Conservation (phyloP, 2,329 filamentous ascomycete genomes). For the Colletotrichum sp. region DNA sequence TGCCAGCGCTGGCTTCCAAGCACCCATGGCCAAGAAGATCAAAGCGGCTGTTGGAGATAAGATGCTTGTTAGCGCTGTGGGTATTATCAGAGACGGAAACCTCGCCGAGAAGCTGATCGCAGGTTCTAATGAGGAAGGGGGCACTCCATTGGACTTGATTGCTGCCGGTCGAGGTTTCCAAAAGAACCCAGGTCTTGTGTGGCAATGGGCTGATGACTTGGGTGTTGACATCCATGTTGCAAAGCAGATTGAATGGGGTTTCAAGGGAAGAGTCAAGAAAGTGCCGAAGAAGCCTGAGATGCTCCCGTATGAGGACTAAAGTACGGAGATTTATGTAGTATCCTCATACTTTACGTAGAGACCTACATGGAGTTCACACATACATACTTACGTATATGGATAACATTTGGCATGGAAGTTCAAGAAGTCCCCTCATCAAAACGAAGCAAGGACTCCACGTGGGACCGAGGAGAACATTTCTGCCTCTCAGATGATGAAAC, state of each 20-base stretch:
- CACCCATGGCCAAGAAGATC: constrained; percentile 70
- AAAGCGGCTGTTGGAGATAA: constrained; percentile 73
- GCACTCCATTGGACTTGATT: constrained; percentile 47
- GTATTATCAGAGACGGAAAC: constrained; percentile 48
- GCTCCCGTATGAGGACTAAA: not conserved
- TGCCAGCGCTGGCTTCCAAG: constrained; percentile 71
- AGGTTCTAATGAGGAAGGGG: not conserved
- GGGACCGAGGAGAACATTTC: not conserved
- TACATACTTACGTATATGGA: too few species aligned
- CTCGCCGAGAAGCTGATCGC: constrained; percentile 42
- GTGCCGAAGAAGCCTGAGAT: not conserved
- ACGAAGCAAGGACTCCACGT: not conserved
- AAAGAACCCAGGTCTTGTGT: constrained; percentile 63
- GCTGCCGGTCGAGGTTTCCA: constrained; percentile 59
- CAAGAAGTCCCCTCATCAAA: not conserved
- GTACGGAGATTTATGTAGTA: not conserved
- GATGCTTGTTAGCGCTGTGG: constrained; percentile 50
- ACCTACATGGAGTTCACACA: not conserved
- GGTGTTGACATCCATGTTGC: constrained; percentile 49
- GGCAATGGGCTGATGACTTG: constrained; percentile 60
- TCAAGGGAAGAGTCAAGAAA: constrained; percentile 40
- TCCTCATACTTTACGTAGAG: not conserved
- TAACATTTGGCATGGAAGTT: not conserved
- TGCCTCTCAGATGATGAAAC: not conserved
- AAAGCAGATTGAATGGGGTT: constrained; percentile 62